Evolutionary conservation across 495 filamentous ascomycete species (phyloP), one percentile per base, ranked within the genome.

Genomic region (Mycothermus thermophilus): DNA sequence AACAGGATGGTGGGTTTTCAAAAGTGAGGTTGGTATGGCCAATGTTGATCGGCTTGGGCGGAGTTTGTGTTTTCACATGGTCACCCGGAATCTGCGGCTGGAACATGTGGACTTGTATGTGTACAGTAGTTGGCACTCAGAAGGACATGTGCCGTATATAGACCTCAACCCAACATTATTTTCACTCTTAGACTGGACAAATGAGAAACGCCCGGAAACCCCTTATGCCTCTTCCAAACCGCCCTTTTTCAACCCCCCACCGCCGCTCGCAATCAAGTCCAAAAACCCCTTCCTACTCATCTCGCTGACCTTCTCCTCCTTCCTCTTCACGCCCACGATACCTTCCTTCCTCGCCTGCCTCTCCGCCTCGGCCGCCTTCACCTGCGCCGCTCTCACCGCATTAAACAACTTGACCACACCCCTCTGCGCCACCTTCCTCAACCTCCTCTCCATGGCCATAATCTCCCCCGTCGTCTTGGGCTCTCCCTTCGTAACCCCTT

Each of bases 281-380:
- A 97, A 60, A 62, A 96, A 97, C 6, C 87, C 85, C 60, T 93
- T 77, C 66, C 88, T 90, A 58, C 79, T 87, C 78, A 96, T 92
- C 64, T 95, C 87, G 35, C 78, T 87, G 27, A 87, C 74, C 51
- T 72, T 77, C 66, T 90, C 84, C 63, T 86, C 74, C 44, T 79
- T 72, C 57, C 78, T 67, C 40, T 64, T 72, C 37, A 73, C 64
- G 10, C 83, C 83, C 30, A 87, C 64, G 9, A 88, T 63, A n/a
- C 80, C 81, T 55, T 80, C 75, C 50, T 70, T 67, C 51, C 71
- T 63, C 21, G 75, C 73, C 24, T 67, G 68, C 60, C 63, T 71
- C 47, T 75, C 75, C 8, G 83, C 84, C 52, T 84, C 74, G 48
- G 76, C 71, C 2, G 76, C 82, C 44, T 78, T 80, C 20, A 94